Evolutionary conservation across 129 eudicot species (phyloP).

Genomic region (Tanacetum coccineum): DNA sequence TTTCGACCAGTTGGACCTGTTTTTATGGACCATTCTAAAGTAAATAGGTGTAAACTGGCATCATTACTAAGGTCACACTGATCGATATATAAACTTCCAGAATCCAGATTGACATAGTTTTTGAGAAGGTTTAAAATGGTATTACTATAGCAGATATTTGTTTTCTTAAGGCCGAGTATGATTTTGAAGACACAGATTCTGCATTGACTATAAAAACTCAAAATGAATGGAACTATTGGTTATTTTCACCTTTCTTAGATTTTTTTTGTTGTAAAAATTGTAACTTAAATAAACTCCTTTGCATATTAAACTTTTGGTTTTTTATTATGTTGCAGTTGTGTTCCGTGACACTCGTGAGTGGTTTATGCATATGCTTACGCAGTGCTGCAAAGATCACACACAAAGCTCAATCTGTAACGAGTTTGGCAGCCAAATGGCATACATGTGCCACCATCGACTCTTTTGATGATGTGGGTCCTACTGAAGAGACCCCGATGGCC

Average conservation of each 20-base stretch:
- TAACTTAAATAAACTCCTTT: neutral
- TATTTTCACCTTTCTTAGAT: neutral
- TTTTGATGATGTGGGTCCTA: conserved; percentile 44
- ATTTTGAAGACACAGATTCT: neutral
- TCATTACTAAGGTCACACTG: too few species aligned
- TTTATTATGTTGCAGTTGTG: conserved; percentile 52
- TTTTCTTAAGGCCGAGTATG: neutral
- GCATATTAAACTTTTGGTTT: neutral
- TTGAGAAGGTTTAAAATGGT: too few species aligned
- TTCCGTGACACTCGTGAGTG: conserved; percentile 67
- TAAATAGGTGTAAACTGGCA: too few species aligned
- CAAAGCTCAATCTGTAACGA: conserved; percentile 72
- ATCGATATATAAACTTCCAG: too few species aligned
- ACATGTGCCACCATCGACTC: conserved; percentile 71
- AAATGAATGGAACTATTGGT: neutral
- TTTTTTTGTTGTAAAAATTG: neutral
- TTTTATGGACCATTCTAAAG: too few species aligned
- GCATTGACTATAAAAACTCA: neutral
- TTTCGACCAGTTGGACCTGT: too few species aligned
- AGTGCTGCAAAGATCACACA: conserved; percentile 96
- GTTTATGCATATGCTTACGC: conserved; percentile 68
- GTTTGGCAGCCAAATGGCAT: conserved; percentile 95
- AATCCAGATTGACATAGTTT: too few species aligned
- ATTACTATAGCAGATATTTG: too few species aligned
- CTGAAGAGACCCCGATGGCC: conserved; percentile 36